phyloP scores from a whole-genome alignment of 2,329 filamentous ascomycete species.

The Tolypocladium ovalisporum region DNA sequence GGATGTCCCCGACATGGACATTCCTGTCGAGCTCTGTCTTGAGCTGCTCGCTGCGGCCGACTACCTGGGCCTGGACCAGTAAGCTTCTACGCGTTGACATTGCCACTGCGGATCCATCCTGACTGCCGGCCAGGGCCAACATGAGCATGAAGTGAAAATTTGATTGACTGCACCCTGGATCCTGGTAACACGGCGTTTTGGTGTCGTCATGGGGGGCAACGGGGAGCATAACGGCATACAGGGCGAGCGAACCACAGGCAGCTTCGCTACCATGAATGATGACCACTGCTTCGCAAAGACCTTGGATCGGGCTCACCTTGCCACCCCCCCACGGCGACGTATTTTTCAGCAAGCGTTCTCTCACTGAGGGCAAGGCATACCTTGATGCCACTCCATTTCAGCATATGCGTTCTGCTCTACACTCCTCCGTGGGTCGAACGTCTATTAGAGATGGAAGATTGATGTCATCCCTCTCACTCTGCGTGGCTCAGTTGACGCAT shows the following conservation, averaged over 20 bases:
- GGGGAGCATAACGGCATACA: neutral
- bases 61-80: slow-evolving; percentile 58
- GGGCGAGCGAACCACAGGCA: neutral
- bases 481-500: slow-evolving; percentile 30
- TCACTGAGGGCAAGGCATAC: neutral
- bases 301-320: neutral
- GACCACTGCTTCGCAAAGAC: neutral
- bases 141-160: slow-evolving; percentile 23
- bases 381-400: slow-evolving; percentile 29
- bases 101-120: slow-evolving; percentile 19
- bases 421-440: slow-evolving; percentile 40
- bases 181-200: neutral
- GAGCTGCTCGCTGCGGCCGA: slow-evolving; percentile 70
- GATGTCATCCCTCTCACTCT: slow-evolving; percentile 40
- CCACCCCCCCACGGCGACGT: neutral
- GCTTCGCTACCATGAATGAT: neutral
- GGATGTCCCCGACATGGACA: slow-evolving; percentile 71
- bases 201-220: neutral
- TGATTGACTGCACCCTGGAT: neutral
- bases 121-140: slow-evolving; percentile 21
- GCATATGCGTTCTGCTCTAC: slow-evolving; percentile 41
- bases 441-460: slow-evolving; percentile 44
- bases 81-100: slow-evolving; percentile 12
- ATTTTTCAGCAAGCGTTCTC: neutral
- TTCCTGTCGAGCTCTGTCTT: slow-evolving; percentile 67